A percentile compares a stretch with the other conserved stretches of the same genome.
Evolutionary conservation across 23 red algal genomes (phyloP).

Genomic region (Cyanidioschyzon merolae): DNA sequence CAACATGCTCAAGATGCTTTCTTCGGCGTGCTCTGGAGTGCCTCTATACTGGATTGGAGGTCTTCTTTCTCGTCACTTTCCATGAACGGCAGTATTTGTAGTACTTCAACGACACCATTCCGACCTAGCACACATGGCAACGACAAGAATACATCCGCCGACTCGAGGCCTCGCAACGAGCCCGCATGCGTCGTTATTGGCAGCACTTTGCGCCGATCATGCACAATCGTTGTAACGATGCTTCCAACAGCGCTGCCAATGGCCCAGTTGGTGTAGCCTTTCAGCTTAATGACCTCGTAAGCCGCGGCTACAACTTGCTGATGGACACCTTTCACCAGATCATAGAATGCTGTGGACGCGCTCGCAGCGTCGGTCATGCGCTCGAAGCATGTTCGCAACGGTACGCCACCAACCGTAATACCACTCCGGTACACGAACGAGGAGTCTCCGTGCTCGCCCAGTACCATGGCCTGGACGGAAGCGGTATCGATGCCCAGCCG

Average conservation of each 20-base stretch:
- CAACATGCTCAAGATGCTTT: background rate
- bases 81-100: background rate
- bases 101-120: background rate
- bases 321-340: background rate
- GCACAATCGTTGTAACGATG: slow-evolving; percentile 22
- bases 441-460: slow-evolving; percentile 55
- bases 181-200: slow-evolving; percentile 18
- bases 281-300: slow-evolving; percentile 25
- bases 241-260: slow-evolving; percentile 36
- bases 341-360: background rate
- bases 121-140: slow-evolving; percentile 28
- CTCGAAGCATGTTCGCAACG: slow-evolving; percentile 12
- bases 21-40: background rate
- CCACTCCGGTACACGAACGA: slow-evolving; percentile 29
- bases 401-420: slow-evolving; percentile 29
- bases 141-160: slow-evolving; percentile 34
- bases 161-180: slow-evolving; percentile 8
- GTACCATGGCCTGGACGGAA: slow-evolving; percentile 30
- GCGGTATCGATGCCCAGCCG: slow-evolving; percentile 21
- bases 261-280: slow-evolving; percentile 38
- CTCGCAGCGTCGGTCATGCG: background rate
- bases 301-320: slow-evolving; percentile 22
- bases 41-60: background rate
- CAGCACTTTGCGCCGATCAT: slow-evolving; percentile 15
- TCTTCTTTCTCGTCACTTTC: background rate